Evolutionary conservation across 1,284 basidiomycete genomes (phyloP).

Genomic region (Agroathelia rolfsii): DNA sequence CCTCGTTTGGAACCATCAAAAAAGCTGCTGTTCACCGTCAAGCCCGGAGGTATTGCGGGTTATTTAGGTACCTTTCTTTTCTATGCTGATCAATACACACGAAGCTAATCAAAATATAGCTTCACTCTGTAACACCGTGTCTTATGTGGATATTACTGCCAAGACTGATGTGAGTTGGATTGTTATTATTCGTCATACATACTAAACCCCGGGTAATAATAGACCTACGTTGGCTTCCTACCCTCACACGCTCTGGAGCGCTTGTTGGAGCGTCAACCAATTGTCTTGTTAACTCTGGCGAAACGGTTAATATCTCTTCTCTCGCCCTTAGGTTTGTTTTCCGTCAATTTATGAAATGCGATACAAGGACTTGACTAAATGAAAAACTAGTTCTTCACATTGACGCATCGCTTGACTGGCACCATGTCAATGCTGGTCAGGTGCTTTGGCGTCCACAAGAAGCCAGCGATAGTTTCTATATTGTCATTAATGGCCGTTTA

Average conservation of each 20-base stretch:
- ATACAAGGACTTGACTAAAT: too few relatives aligned
- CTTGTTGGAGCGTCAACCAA: conserved; percentile 87
- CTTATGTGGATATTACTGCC: conserved; percentile 92
- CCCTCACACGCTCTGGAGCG: conserved; percentile 84
- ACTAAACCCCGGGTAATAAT: too few relatives aligned
- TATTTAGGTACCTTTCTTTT: conserved; percentile 61
- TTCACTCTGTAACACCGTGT: conserved; percentile 84
- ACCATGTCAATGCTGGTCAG: conserved; percentile 91
- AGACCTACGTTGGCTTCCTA: conserved; percentile 92
- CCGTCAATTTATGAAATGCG: too few relatives aligned
- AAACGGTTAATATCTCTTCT: conserved; percentile 91
- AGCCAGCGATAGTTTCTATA: conserved; percentile 89
- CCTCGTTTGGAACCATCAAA: too few relatives aligned
- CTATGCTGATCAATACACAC: not conserved
- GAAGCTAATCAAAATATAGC: conserved; percentile 33
- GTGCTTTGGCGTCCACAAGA: conserved; percentile 90
- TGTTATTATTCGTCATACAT: too few relatives aligned
- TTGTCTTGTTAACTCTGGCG: conserved; percentile 92
- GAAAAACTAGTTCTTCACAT: conserved; percentile 79
- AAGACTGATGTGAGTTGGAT: too few relatives aligned
- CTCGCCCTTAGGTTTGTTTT: conserved; percentile 75
- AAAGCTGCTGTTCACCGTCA: conserved; percentile 86
- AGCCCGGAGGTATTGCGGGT: conserved; percentile 96
- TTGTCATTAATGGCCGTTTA: conserved; percentile 95
- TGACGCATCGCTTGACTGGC: conserved; percentile 96